Percentiles rank a stretch among this genome's conserved stretches.
Evolutionary conservation across 176 grass and related monocot genomes (phyloP).

Genomic region (Lolium perenne): DNA sequence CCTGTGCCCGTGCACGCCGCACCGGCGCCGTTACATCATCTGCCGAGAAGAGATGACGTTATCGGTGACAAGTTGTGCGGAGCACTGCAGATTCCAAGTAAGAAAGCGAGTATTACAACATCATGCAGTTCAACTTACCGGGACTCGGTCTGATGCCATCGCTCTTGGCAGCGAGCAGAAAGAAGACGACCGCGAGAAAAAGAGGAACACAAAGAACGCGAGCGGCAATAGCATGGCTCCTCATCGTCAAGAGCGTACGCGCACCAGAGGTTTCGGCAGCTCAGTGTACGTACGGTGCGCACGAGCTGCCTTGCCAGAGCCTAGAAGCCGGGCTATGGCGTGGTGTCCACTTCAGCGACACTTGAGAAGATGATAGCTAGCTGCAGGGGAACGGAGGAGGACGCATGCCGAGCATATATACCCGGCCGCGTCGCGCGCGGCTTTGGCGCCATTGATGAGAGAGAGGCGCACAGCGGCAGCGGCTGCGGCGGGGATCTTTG

Average conservation of each 20-base stretch:
- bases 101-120: no score
- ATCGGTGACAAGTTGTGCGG: no score
- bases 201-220: neutral
- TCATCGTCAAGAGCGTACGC: slow-evolving; percentile 24
- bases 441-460: slow-evolving; percentile 37
- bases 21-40: neutral
- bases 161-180: slow-evolving; percentile 41
- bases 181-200: neutral
- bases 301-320: no score
- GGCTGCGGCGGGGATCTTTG: slow-evolving; percentile 55
- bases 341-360: no score
- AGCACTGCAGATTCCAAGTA: no score
- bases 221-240: slow-evolving; percentile 15
- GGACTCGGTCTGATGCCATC: slow-evolving; percentile 54
- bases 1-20: neutral
- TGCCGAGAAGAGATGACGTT: neutral
- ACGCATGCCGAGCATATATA: neutral
- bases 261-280: neutral
- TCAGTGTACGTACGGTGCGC: neutral
- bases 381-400: neutral
- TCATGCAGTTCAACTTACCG: slow-evolving; percentile 33
- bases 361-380: neutral
- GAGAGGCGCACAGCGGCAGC: slow-evolving; percentile 17
- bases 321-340: no score
- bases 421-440: neutral